Evolutionary conservation across 805 yeast genomes (phyloP), one percentile per base, ranked within the genome.

Genomic region (Cyberlindnera euphorbiae): DNA sequence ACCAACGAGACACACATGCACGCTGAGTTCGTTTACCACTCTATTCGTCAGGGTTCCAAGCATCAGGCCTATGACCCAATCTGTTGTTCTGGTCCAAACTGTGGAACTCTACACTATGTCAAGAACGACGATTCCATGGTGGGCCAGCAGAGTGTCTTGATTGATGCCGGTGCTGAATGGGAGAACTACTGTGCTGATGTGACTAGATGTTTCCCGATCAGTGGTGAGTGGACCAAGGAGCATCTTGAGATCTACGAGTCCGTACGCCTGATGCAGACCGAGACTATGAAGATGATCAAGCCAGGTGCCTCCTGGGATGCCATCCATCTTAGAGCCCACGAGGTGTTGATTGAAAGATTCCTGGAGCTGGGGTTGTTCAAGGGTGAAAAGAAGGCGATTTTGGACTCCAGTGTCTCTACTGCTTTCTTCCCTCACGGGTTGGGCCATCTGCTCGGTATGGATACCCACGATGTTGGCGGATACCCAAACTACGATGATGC

Each of bases 91-190:
- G 98, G 97, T 0, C 80, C 94, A 22, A 78, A 80, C 46, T 85
- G 96, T 58, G 86, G 95, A 12, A 87, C 96, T 2, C 70, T 90
- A 42, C 98, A 90, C 59, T 90, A 89, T 55, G 79, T 84, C 14
- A 80, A 79, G 53, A 90, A 90, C 54, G 93, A 88, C 51, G 81
- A 76, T 34, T 63, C 69, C 4, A 53, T 80, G 39, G 67, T 58
- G 9, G 73, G 71, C 14, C 79, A 77, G 52, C 76, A 73, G 31
- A 72, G 89, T 6, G 71, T 90, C 10, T 71, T 90, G 43, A 80
- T 90, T 36, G 98, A 90, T 64, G 97, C 97, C 8, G 98, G 98
- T 38, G 95, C 96, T 3, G 97, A 90, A 62, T 90, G 97, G 96
- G 75, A 76, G 46, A 79, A 86, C 58, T 90, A 90, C 60, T 89